Base-by-base conservation (phyloP, 164 flowering plant genomes). In the Akebia trifoliata region DNA sequence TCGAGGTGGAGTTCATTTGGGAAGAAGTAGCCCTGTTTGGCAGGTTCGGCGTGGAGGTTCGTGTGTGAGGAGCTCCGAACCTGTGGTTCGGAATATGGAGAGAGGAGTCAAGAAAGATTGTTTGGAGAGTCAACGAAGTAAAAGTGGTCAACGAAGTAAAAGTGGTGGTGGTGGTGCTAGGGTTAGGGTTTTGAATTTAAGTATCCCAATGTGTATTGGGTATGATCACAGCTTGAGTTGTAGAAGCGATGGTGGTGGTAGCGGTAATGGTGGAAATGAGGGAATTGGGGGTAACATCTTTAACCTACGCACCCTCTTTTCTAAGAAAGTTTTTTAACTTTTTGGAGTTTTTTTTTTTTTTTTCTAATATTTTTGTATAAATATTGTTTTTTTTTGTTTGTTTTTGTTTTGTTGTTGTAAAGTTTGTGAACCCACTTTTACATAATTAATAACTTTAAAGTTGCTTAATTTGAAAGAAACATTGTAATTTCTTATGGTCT, bases 1-100 rank as follows among this genome's bases (percentile, higher is more conserved):
- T 42, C 76, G 94, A 25, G 54, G 34, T 14, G 60, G 96, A 20
- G 80, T 92, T 37, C 95, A 85, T 65, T 26, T 92, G 67, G 98
- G 98, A 11, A 72, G 96, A 64, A 79, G 75, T 66, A 89, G 93
- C 71, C 96, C 95, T 1, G 89, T 86, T 15, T 86, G 98, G 95
- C 93, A 82, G 67, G 78, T 75, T 38, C 82, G 84, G n/a, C 86
- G 86, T 1, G 63, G 74, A 1, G 67, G 66, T 14, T 38, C 72
- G 8, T 71, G 60, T 1, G 18, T 6, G 25, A 70, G 59, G 38
- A 46, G 36, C 26, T 50, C 66, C 42, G 86, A 69, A 11, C 61
- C 70, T 29, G 35, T 15, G 40, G 63, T 30, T 6, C 49, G 65
- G 22, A 62, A 37, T 37, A 60, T 63, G n/a, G 74, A 67, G 34